phyloP scores from a whole-genome alignment of 305 asterid genomes.

The Euphrasia arctica region DNA sequence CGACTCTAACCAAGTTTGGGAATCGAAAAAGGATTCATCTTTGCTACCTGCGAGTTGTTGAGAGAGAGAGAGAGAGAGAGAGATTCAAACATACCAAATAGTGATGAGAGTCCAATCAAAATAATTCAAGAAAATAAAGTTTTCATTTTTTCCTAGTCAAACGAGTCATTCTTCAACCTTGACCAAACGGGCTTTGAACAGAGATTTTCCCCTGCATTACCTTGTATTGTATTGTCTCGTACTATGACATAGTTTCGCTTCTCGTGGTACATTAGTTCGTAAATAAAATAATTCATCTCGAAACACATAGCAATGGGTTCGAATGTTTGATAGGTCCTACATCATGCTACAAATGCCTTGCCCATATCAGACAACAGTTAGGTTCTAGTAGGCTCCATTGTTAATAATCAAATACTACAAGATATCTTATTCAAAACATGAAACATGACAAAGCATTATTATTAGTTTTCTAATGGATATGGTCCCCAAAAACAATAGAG shows the following conservation, averaged over 20 bases:
- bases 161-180: background rate
- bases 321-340: constrained; percentile 22
- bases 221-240: background rate
- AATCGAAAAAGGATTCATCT: constrained; percentile 78
- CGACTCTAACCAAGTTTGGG: constrained; percentile 82
- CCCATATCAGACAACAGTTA: constrained; percentile 28
- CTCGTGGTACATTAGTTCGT: background rate
- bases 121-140: background rate
- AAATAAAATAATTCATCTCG: constrained; percentile 12
- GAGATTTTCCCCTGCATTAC: constrained; percentile 1
- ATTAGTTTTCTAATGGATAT: background rate
- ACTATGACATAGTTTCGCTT: background rate
- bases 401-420: constrained; percentile 11
- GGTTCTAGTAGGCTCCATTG: constrained; percentile 8
- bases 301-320: constrained; percentile 26
- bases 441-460: constrained; percentile 10
- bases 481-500: constrained; percentile 19
- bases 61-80: constrained; percentile 7
- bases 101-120: background rate
- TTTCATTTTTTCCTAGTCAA: background rate
- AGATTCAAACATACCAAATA: background rate
- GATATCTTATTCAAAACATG: background rate
- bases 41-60: constrained; percentile 64
- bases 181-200: background rate
- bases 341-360: constrained; percentile 25